Conservation (phyloP, 768 basidiomycete species). For the Neoboletus brunneissimus region DNA sequence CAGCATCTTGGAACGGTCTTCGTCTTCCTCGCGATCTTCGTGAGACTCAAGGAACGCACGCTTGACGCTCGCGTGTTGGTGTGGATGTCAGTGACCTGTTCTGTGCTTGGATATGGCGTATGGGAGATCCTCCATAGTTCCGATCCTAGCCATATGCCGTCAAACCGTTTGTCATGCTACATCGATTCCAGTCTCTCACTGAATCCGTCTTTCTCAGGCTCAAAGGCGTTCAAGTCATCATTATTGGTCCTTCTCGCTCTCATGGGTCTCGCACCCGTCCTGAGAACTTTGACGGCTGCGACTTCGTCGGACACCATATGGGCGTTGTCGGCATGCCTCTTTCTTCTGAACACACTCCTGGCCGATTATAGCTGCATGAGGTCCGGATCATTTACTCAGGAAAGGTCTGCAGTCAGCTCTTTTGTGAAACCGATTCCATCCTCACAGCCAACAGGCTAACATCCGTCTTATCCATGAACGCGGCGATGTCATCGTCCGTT, state of each 20-base stretch:
- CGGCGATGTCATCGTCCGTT: slow-evolving; percentile 88
- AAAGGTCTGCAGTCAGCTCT: slow-evolving; percentile 47
- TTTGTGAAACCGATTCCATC: slow-evolving; percentile 20
- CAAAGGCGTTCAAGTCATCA: slow-evolving; percentile 74
- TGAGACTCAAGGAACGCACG: slow-evolving; percentile 56
- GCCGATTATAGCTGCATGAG: slow-evolving; percentile 72
- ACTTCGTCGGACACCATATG: slow-evolving; percentile 97
- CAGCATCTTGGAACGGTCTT: slow-evolving; percentile 83
- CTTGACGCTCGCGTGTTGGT: slow-evolving; percentile 72
- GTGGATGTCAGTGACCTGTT: slow-evolving; percentile 58
- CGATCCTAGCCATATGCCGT: slow-evolving; percentile 25
- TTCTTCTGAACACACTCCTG: slow-evolving; percentile 76
- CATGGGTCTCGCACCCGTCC: slow-evolving; percentile 86
- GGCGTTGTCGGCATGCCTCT: slow-evolving; percentile 86
- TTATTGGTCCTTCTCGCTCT: slow-evolving; percentile 86
- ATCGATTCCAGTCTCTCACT: slow-evolving; percentile 1
- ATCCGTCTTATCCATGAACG: slow-evolving; percentile 85
- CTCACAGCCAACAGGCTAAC: slow-evolving; percentile 54
- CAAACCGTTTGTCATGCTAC: slow-evolving; percentile 26
- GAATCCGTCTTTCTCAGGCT: slow-evolving; percentile 41
- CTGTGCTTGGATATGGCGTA: slow-evolving; percentile 54
- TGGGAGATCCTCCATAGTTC: slow-evolving; percentile 57
- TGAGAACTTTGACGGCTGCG: slow-evolving; percentile 88
- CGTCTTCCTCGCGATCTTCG: slow-evolving; percentile 79
- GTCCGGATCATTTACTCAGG: slow-evolving; percentile 45